Percentiles rank a stretch among this genome's conserved stretches.
Conservation (phyloP, 345 rosid genomes). For the Conringia planisiliqua region DNA sequence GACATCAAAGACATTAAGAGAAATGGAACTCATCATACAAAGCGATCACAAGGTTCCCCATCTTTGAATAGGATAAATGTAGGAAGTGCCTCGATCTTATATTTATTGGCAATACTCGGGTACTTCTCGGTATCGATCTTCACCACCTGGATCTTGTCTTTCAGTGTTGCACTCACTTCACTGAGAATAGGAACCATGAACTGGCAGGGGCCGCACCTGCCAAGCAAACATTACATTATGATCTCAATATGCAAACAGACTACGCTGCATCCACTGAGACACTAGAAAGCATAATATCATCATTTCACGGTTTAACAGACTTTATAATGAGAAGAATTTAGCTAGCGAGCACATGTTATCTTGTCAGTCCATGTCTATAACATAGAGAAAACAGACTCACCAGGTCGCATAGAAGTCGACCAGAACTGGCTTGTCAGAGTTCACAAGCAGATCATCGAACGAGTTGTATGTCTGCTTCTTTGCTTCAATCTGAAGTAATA, state of each 20-base stretch:
- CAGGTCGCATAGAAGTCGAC: slow-evolving; percentile 94
- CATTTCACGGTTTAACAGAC: neutral
- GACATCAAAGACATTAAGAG: neutral
- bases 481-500: slow-evolving; percentile 51
- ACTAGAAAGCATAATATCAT: neutral
- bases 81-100: slow-evolving; percentile 80
- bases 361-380: neutral
- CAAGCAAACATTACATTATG: neutral
- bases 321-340: neutral
- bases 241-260: slow-evolving; percentile 5
- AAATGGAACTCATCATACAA: slow-evolving; percentile 50
- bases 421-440: slow-evolving; percentile 71
- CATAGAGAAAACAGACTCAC: slow-evolving; percentile 34
- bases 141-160: slow-evolving; percentile 74
- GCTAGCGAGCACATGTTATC: neutral
- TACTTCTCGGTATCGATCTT: slow-evolving; percentile 95
- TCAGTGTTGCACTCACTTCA: slow-evolving; percentile 64
- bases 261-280: neutral
- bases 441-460: slow-evolving; percentile 65
- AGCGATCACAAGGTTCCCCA: slow-evolving; percentile 81
- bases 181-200: slow-evolving; percentile 81
- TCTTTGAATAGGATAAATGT: slow-evolving; percentile 85
- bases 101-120: slow-evolving; percentile 67
- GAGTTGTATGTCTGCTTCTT: slow-evolving; percentile 72
- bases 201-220: slow-evolving; percentile 97